Percentiles rank a stretch among this genome's conserved stretches.
phyloP scores from a whole-genome alignment of 352 stramenopile genomes.

The Phytopythium mirpurense region DNA sequence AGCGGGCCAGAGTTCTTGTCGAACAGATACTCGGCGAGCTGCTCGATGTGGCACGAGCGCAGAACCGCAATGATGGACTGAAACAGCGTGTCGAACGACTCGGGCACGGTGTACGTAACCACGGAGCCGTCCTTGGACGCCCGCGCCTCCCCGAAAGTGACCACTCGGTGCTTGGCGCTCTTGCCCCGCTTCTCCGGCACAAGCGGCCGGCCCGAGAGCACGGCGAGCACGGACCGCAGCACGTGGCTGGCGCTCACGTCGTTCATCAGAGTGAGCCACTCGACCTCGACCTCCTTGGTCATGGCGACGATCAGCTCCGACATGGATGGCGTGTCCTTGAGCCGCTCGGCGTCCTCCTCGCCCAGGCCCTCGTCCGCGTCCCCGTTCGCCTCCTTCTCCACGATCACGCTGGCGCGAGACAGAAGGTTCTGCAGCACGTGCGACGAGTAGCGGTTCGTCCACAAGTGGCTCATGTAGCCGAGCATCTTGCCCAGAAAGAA shows the following conservation, averaged over 20 bases:
- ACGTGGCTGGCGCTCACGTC: slow-evolving; percentile 84
- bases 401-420: slow-evolving; percentile 46
- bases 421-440: slow-evolving; percentile 79
- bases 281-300: slow-evolving; percentile 63
- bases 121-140: slow-evolving; percentile 28
- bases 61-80: slow-evolving; percentile 50
- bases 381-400: slow-evolving; percentile 30
- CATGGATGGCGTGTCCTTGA: slow-evolving; percentile 59
- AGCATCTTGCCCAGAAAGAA: slow-evolving; percentile 79
- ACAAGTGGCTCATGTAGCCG: slow-evolving; percentile 76
- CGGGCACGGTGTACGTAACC: slow-evolving; percentile 40
- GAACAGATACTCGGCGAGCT: slow-evolving; percentile 61
- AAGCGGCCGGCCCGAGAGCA: slow-evolving; percentile 57
- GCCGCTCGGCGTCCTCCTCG: slow-evolving; percentile 51
- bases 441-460: slow-evolving; percentile 86
- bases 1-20: slow-evolving; percentile 72
- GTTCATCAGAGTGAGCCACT: slow-evolving; percentile 85
- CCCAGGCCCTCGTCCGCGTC: slow-evolving; percentile 17
- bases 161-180: slow-evolving; percentile 69
- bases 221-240: slow-evolving; percentile 62
- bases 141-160: slow-evolving; percentile 47
- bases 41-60: slow-evolving; percentile 29
- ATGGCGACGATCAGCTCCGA: slow-evolving; percentile 69
- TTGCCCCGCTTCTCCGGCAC: slow-evolving; percentile 77
- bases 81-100: slow-evolving; percentile 54